phyloP scores from a whole-genome alignment of 192 early-diverging fungal species.

The Spinellus fusiger region DNA sequence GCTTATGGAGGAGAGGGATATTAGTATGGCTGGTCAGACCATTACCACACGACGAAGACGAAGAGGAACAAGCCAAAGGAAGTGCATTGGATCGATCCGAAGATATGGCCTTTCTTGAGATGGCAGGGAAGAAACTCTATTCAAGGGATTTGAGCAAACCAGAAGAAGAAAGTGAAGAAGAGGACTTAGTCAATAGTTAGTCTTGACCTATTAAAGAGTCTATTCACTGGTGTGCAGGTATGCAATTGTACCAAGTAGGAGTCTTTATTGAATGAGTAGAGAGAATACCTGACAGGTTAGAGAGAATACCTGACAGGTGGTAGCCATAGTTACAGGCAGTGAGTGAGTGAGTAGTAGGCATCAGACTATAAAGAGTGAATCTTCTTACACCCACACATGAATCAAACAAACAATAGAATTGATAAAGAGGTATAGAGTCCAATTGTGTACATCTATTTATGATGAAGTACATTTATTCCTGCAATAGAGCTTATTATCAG shows the following conservation, averaged over 20 bases:
- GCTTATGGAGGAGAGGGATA: not conserved
- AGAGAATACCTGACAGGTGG: no score
- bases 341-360: no score
- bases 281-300: no score
- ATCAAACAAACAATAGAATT: no score
- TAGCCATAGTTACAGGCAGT: no score
- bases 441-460: no score
- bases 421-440: no score
- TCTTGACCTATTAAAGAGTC: not conserved
- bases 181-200: not conserved
- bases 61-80: slow-evolving; percentile 36
- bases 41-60: slow-evolving; percentile 34
- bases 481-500: no score
- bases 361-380: no score
- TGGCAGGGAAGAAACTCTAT: slow-evolving; percentile 68
- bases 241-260: not conserved
- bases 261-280: no score
- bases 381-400: no score
- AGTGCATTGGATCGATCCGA: slow-evolving; percentile 60
- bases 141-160: slow-evolving; percentile 52
- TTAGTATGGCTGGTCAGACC: slow-evolving; percentile 67
- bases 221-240: not conserved
- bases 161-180: slow-evolving; percentile 6
- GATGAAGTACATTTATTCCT: no score
- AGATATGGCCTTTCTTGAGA: slow-evolving; percentile 64